Evolutionary conservation across 1,284 basidiomycete genomes (phyloP), one percentile per base, ranked within the genome.

Genomic region (Blastosporella zonata): DNA sequence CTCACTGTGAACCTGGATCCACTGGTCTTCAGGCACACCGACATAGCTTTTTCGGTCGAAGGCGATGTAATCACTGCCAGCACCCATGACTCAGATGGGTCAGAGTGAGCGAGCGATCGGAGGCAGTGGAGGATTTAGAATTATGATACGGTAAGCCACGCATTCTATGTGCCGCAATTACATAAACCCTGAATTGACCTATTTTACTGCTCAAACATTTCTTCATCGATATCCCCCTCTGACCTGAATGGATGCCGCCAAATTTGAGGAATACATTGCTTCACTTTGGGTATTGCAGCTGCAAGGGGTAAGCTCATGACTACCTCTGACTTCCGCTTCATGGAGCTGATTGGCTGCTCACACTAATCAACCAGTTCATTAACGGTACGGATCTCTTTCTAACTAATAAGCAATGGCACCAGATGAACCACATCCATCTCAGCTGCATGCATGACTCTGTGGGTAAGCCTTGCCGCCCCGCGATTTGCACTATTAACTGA

Each of bases 371-470:
- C 33, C 15, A 45, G 43, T 45, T 23, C 6, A 45, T 45, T 34
- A 37, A 45, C 15, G 43, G 43, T 45, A 37, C 12, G 9, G 8
- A 28, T 37, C 35, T n/a, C 8, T 28, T 15, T 8, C 18, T 21
- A 17, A 9, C 17, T 8, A 28, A 10, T 3, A 3, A 15, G n/a
- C 15, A n/a, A 4, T 15, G 4, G 13, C 25, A 8, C 20, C n/a
- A 2, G 15, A 13, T 41, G 9, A 36, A 18, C 23, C 2, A 13
- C 1, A 7, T 37, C 3, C 33, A 9, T 22, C 27, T 29, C 28
- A 47, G 47, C 41, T 17, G 47, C 47, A 6, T 49, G 47, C 34
- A 43, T 49, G 39, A 38, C 40, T 15, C 17, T 49, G 7, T 49
- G 40, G 39, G 47, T 41, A 36, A 40, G 23, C 27, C 2, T 37